These are phyloP conservation scores for Fonsecaea erecta DNA, from an alignment of 2,329 filamentous ascomycete genomes.

Conservation along the genomic window DNA sequence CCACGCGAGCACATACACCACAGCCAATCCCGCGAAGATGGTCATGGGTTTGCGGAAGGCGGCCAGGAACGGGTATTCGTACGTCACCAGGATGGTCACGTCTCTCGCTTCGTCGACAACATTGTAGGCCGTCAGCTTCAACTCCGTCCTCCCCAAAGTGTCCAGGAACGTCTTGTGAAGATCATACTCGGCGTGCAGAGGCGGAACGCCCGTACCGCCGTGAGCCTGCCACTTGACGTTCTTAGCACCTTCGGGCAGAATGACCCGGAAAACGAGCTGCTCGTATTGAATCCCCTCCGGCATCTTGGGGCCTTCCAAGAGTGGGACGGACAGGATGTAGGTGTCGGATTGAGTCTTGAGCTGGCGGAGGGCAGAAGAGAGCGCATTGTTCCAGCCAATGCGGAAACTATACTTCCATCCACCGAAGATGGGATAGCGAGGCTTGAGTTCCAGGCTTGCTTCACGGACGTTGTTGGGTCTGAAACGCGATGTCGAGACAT, in stretches of 20 bases:
- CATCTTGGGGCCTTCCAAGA: constrained; percentile 89
- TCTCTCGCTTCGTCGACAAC: constrained; percentile 89
- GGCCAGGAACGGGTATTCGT: constrained; percentile 77
- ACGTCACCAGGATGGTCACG: constrained; percentile 69
- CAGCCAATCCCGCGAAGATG: constrained; percentile 73
- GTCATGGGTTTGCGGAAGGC: constrained; percentile 84
- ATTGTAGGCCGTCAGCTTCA: constrained; percentile 81
- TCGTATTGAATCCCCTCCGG: constrained; percentile 85
- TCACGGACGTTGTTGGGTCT: constrained; percentile 67
- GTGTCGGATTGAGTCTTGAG: constrained; percentile 63
- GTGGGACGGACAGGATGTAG: constrained; percentile 88
- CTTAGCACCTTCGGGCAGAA: constrained; percentile 89
- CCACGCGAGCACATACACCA: constrained; percentile 77
- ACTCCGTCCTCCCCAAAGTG: constrained; percentile 81
- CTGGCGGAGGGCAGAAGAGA: constrained; percentile 74
- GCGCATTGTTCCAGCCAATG: constrained; percentile 90
- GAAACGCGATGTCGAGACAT: constrained; percentile 92
- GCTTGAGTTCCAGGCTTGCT: constrained; percentile 86
- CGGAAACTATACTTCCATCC: constrained; percentile 98
- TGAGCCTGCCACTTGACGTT: constrained; percentile 68
- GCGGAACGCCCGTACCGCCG: constrained; percentile 75
- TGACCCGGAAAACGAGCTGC: constrained; percentile 75
- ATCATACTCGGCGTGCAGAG: constrained; percentile 64
- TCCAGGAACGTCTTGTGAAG: constrained; percentile 92
- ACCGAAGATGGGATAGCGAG: constrained; percentile 93